Conservation (phyloP, 208 protist species). For the Crithidia thermophila region DNA sequence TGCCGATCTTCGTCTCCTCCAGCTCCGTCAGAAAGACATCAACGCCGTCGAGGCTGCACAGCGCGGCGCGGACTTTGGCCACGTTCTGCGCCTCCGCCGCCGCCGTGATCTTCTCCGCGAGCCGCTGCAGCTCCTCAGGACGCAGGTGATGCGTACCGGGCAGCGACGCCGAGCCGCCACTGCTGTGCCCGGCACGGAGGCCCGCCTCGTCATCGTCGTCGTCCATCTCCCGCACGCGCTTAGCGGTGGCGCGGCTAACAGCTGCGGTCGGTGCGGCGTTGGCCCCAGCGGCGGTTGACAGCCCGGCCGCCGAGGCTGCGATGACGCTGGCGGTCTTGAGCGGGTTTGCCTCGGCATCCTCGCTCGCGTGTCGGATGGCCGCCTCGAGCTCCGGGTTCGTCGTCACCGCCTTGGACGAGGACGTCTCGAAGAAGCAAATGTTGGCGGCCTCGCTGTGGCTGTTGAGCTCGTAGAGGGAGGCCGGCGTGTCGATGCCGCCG, state of each 20-base stretch:
- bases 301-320: neutral
- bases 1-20: conserved; percentile 71
- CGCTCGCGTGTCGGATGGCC: conserved; percentile 58
- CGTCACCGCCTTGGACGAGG: conserved; percentile 87
- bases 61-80: conserved; percentile 38
- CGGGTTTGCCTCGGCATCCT: conserved; percentile 71
- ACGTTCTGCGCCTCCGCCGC: conserved; percentile 48
- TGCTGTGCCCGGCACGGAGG: neutral
- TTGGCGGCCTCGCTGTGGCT: conserved; percentile 35
- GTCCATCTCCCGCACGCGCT: conserved; percentile 28
- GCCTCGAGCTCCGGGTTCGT: conserved; percentile 54
- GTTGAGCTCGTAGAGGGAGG: conserved; percentile 57
- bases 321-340: conserved; percentile 38
- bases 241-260: conserved; percentile 14
- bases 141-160: conserved; percentile 18
- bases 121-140: conserved; percentile 33
- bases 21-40: conserved; percentile 58
- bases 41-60: conserved; percentile 66
- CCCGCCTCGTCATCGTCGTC: too few relatives aligned
- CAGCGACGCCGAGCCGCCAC: neutral
- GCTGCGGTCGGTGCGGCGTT: conserved; percentile 1
- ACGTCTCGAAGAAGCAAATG: conserved; percentile 84
- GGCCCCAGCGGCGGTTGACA: neutral
- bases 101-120: conserved; percentile 45
- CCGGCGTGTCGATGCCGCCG: conserved; percentile 48